Evolutionary conservation across 305 asterid genomes (phyloP).

Genomic region (Fraxinus velutina): DNA sequence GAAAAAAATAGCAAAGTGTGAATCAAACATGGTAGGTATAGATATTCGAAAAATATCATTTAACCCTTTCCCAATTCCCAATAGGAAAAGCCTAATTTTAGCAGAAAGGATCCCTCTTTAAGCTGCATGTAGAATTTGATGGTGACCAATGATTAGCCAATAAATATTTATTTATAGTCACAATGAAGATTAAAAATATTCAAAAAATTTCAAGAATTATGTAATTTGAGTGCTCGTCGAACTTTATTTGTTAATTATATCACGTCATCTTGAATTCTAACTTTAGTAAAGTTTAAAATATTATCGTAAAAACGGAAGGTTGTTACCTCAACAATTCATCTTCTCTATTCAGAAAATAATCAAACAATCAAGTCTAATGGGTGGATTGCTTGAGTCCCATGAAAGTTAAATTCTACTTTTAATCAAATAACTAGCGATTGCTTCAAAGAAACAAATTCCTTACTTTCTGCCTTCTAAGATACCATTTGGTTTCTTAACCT

Average conservation of each 20-base stretch:
- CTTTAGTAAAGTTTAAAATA: not conserved
- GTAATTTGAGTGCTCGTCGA: not conserved
- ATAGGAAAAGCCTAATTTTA: constrained; percentile 21
- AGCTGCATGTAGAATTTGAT: constrained; percentile 33
- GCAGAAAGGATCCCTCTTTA: constrained; percentile 4
- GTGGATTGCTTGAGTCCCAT: not conserved
- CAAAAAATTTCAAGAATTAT: not conserved
- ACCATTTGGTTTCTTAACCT: not conserved
- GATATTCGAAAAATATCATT: not conserved
- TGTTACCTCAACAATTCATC: not conserved
- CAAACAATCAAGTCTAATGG: not conserved
- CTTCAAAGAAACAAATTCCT: not conserved
- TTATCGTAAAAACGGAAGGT: not conserved
- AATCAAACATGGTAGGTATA: not conserved
- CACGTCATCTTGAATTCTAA: not conserved
- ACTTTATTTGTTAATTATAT: not conserved
- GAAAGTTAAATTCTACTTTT: not conserved
- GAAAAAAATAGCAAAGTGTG: not conserved
- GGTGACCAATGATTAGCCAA: constrained; percentile 28
- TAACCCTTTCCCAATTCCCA: not conserved
- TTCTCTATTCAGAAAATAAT: not conserved
- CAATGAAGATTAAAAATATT: not conserved
- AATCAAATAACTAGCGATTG: not conserved
- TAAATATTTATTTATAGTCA: not conserved
- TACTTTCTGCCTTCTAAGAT: not conserved